Evolutionary conservation across 176 grass and related monocot genomes (phyloP), one percentile per base, ranked within the genome.

Genomic region (Oryza meridionalis): DNA sequence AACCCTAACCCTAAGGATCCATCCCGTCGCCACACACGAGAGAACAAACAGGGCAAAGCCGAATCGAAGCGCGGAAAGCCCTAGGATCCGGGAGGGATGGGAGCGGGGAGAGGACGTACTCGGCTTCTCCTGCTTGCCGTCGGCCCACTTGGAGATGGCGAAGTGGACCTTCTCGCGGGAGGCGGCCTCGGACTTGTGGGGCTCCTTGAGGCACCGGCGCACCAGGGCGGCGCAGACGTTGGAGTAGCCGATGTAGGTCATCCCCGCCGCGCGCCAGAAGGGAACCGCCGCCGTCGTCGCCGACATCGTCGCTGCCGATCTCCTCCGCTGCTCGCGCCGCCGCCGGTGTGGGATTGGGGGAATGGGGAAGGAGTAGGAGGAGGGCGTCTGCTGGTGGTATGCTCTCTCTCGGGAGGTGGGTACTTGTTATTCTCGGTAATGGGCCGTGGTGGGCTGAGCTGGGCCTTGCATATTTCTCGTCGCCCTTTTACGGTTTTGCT

Each of bases 231-330:
- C 90, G 83, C 96, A 99, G 96, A 96, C 88, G 91, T 96, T 99
- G 88, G 93, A 99, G 93, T 96, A 99, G 86, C 87, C 91, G 29
- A 99, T 99, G 84, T 96, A 99, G 19, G 93, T 96, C 93, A 99
- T 96, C 69, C 96, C 96, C 67, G 88, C 91, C 19, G 91, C 93
- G 16, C 91, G 88, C 96, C 88, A 96, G 89, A 99, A 99, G 74
- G 96, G 91, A 27, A 90, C 93, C 77, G 96, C 93, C 46, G 88
- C 91, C 68, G 76, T 93, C 35, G 90, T 85, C 65, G 84, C 86
- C 73, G 91, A 88, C 88, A 88, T 88, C 66, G 37, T 50, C 49
- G 63, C 55, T 24, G 33, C 4, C 33, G 33, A 35, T 35, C 14
- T 64, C 14, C 67, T 65, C 71, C 37, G 67, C 76, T 77, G 61